Base-by-base conservation (phyloP, 371 early-diverging fungal species). In the Apophysomyces variabilis region DNA sequence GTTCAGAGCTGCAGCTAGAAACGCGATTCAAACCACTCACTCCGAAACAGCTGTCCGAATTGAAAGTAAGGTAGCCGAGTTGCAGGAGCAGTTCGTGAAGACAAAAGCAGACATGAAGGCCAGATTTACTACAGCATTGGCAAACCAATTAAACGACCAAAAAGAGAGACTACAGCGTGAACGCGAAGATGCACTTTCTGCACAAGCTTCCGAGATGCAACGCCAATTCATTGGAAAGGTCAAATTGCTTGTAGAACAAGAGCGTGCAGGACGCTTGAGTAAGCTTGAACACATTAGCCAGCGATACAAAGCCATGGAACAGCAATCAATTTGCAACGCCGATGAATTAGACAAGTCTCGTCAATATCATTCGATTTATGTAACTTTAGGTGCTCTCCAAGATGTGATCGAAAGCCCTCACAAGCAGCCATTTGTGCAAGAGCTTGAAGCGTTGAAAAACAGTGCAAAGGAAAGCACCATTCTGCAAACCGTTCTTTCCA, bases 181-280 rank as follows among this genome's bases (percentile, higher is more conserved):
- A 47, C 85, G 78, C 26, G 60, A 66, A 46, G 72, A 79, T 43
- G 78, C 77, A 44, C 64, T 85, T 58, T 38, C 78, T 39, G 68
- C 73, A 50, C 84, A 86, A 60, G 82, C 78, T 21, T 75, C 69
- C 14, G 79, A 80, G 18, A 69, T 86, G 76, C 76, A 85, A 67
- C 82, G 85, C 37, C 80, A 76, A 38, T 88, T 86, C 76, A 71
- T 81, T 46, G 79, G 87, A n/a, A 86, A 93, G 69, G 87, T 93
- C 72, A 89, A 86, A 64, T 75, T 82, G 18, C 80, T 89, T 18
- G 91, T 97, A 9, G 97, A 97, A 66, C 80, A 88, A 58, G 97
- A 97, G 80, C 89, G 97, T 39, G 88, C 87, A 18, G 93, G 94
- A 6, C 90, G 97, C 13, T 80, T 97, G 62, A 90, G 93, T 9